Base-by-base conservation (phyloP, 352 stramenopile species). In the Globisporangium perplexum region DNA sequence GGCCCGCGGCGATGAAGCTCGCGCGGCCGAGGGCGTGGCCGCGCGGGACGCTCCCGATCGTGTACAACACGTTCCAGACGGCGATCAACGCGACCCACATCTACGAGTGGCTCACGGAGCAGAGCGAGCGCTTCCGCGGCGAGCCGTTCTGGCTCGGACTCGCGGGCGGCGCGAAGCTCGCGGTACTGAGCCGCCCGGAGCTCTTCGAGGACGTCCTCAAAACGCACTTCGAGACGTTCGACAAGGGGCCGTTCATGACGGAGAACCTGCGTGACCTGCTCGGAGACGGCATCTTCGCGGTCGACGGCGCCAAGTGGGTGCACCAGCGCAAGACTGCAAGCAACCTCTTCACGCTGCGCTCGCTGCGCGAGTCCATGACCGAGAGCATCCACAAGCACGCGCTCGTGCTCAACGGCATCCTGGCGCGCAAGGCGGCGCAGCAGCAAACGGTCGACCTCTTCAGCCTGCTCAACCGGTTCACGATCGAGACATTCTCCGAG, bases 401-500 rank as follows among this genome's bases (percentile, higher is more conserved):
- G 20, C n/a, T 33, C 20, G 36, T 31, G 35, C 51, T 67, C 8
- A 31, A 49, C 8, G 17, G 8, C 17, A 55, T 67, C 35, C 11
- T 67, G 24, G 46, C 35, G 4, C 39, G 33, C 24, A 22, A 24
- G 7, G 26, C 36, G 14, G 26, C 17, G 7, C n/a, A 39, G 11
- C 24, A 38, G 6, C 22, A 43, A 7, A 24, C 62, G 0, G 17
- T 88, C 2, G 71, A 88, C 31, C 41, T 86, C 12, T 69, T 65
- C 35, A 55, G 57, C 18, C 50, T 78, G 8, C 50, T 88, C 15
- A 69, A 83, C 23, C 57, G 59, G 7, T 83, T 90, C 60, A 89
- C 81, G 14, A 67, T 89, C 8, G 68, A 89, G 30, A 74, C 71
- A 33, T 89, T 92, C 47, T 54, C 73, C 2, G 74, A 88, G 44